These are phyloP conservation scores for Trebouxia sp. DNA, from an alignment of 139 green algal species.

Conservation along the genomic window DNA sequence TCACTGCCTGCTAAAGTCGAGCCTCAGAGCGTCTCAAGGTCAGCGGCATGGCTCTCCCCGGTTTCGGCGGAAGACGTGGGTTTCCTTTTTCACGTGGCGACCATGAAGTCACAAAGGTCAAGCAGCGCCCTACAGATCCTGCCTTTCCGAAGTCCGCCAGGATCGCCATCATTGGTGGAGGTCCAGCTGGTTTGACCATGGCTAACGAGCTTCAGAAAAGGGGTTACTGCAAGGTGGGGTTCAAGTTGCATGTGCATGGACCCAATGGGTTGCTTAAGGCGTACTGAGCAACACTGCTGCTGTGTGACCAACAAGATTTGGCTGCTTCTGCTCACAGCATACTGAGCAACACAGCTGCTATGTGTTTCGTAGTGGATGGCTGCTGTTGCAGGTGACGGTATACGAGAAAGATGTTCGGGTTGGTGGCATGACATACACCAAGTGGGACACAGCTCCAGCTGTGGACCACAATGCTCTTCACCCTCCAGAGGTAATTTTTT, in stretches of 20 bases:
- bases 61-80: too few relatives aligned
- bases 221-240: background rate
- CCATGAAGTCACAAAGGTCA: too few relatives aligned
- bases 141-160: background rate
- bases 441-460: background rate
- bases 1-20: too few relatives aligned
- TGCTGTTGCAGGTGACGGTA: background rate
- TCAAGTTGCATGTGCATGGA: too few relatives aligned
- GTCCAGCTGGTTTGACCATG: slow-evolving; percentile 5
- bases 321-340: background rate
- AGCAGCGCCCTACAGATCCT: slow-evolving; percentile 1
- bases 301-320: background rate
- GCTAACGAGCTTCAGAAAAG: slow-evolving; percentile 10
- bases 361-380: background rate
- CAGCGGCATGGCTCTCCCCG: too few relatives aligned
- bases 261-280: too few relatives aligned
- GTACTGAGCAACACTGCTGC: too few relatives aligned
- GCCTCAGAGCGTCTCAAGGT: too few relatives aligned
- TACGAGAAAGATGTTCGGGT: background rate
- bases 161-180: slow-evolving; percentile 11
- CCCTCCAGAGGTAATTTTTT: background rate
- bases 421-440: slow-evolving; percentile 10
- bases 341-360: too few relatives aligned
- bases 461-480: background rate
- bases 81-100: too few relatives aligned